Evolutionary conservation across 495 filamentous ascomycete genomes (phyloP).

Genomic region (Tetracladium marchalianum): DNA sequence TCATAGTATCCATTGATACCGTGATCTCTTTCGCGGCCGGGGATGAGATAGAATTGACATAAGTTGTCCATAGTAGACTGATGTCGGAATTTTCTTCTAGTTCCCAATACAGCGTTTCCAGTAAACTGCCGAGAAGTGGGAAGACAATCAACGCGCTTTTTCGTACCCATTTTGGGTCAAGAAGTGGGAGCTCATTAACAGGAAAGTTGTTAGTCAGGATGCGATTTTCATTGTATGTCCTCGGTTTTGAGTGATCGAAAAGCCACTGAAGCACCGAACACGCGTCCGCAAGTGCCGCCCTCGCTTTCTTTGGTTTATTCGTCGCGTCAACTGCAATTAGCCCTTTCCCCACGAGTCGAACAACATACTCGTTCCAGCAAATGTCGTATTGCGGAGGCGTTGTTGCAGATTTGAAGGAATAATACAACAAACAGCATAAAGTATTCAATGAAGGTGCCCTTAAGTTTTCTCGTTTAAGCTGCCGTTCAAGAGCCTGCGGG

Average conservation of each 20-base stretch:
- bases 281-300: conserved; percentile 34
- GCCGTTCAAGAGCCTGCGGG: conserved; percentile 55
- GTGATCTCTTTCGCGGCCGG: conserved; percentile 87
- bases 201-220: conserved; percentile 38
- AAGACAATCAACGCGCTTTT: conserved; percentile 53
- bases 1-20: conserved; percentile 70
- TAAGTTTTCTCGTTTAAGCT: conserved; percentile 51
- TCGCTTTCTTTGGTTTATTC: conserved; percentile 23
- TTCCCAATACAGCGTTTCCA: conserved; percentile 46
- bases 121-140: conserved; percentile 49
- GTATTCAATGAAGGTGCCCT: conserved; percentile 54
- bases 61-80: conserved; percentile 54
- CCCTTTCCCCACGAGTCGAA: conserved; percentile 39
- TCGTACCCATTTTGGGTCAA: conserved; percentile 86
- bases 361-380: conserved; percentile 73
- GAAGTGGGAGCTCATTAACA: conserved; percentile 54
- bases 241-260: conserved; percentile 52
- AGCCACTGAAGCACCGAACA: conserved; percentile 57
- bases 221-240: conserved; percentile 63
- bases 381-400: conserved; percentile 51
- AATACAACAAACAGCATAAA: conserved; percentile 77
- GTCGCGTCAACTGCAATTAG: conserved; percentile 11
- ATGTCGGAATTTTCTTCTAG: conserved; percentile 34
- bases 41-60: conserved; percentile 58
- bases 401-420: conserved; percentile 64